Base-by-base conservation (phyloP, 306 rosid species). In the Trifolium pratense region DNA sequence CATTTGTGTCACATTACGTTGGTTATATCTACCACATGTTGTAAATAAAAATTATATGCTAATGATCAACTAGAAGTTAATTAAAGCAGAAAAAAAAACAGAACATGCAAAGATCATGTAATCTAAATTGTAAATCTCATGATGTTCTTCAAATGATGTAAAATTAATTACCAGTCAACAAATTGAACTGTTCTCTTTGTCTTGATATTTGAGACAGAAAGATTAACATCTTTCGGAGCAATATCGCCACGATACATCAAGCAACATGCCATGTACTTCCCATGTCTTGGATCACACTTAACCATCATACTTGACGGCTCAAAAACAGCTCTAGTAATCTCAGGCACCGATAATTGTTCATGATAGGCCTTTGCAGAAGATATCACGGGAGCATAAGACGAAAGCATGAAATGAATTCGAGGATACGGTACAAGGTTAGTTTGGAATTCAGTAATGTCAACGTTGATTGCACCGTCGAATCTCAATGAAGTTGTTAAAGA, bases 241-340 rank as follows among this genome's bases (percentile, higher is more conserved):
- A 89, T 86, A 62, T 89, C 92, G n/a, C 96, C 96, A 4, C 96
- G 90, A 36, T 89, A 89, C 96, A 89, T 89, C 72, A 89, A 75
- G 80, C 96, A 89, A 71, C 96, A 89, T 5, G 96, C 96, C 96
- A 87, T 89, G 86, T 89, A 89, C 74, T 89, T 89, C 14, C 92
- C 95, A 53, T 87, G 87, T 74, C 96, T 89, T 17, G 96, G 96
- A 67, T 89, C 96, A 81, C 96, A 89, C 82, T 89, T 89, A 53
- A 79, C 92, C 96, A 89, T 89, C 92, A 87, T 87, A 72, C 89
- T 87, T 43, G 92, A 80, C 63, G 96, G 92, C 70, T 89, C 96
- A 79, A 89, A 87, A 16, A 87, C 92, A 32, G 90, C 82, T 18
- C 79, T 89, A 9, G 96, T 89, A 79, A 89, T 89, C 85, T 89